phyloP scores from a whole-genome alignment of 257 asterid species.

The Solanum medicagineum region DNA sequence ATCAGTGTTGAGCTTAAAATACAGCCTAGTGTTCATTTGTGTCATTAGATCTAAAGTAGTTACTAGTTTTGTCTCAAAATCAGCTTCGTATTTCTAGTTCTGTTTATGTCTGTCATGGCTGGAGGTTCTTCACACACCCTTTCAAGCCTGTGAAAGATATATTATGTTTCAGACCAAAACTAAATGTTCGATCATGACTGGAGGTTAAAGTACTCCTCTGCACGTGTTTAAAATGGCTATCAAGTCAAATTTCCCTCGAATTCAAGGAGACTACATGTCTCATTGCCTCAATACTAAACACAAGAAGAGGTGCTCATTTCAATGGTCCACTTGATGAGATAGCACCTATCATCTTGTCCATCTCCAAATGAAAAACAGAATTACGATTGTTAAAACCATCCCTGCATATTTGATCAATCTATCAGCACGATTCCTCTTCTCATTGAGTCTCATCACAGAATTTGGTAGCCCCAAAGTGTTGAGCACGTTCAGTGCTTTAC shows the following conservation, averaged over 20 bases:
- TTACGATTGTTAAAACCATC: constrained; percentile 45
- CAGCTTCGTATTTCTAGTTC: too few species aligned
- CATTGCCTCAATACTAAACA: background rate
- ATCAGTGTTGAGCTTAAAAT: too few species aligned
- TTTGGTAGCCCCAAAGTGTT: constrained; percentile 87
- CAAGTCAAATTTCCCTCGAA: background rate
- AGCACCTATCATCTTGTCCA: constrained; percentile 56
- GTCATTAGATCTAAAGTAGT: too few species aligned
- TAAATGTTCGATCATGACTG: too few species aligned
- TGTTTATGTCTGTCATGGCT: too few species aligned
- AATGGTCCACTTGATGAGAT: background rate
- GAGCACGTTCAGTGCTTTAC: constrained; percentile 89
- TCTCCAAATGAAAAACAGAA: constrained; percentile 68
- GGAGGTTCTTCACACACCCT: too few species aligned
- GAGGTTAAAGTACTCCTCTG: too few species aligned
- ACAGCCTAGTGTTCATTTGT: too few species aligned
- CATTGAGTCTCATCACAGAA: constrained; percentile 72
- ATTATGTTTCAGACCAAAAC: too few species aligned
- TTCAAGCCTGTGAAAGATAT: too few species aligned
- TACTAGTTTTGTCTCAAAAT: too few species aligned
- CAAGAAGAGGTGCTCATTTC: background rate
- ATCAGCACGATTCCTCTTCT: constrained; percentile 79
- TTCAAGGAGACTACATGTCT: background rate
- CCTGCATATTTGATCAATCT: constrained; percentile 86
- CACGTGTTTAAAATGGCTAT: background rate